These are phyloP conservation scores for Casuarina glauca DNA, from an alignment of 306 rosid species.

Conservation along the genomic window DNA sequence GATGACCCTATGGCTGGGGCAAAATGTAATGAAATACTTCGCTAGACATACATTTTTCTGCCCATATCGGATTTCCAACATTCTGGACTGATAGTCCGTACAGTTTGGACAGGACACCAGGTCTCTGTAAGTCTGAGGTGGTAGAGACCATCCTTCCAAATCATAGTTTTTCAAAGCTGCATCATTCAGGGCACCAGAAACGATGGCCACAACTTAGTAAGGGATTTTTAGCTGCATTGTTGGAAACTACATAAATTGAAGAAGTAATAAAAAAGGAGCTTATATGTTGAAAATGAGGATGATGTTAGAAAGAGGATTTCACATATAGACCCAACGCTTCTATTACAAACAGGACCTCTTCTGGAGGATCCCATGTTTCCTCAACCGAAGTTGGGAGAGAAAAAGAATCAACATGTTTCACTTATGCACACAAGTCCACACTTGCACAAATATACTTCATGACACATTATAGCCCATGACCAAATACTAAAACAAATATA, in stretches of 20 bases:
- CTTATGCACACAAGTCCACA: neutral
- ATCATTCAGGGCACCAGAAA: conserved; percentile 97
- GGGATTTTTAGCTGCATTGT: conserved; percentile 71
- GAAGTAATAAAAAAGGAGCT: no score
- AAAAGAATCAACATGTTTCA: neutral
- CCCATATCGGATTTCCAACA: conserved; percentile 83
- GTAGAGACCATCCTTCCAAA: conserved; percentile 93
- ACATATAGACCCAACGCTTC: neutral
- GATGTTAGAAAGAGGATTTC: neutral
- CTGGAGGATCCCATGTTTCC: no score
- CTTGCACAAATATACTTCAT: neutral
- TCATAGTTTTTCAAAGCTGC: conserved; percentile 98
- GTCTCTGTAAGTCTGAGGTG: conserved; percentile 85
- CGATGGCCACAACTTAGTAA: conserved; percentile 81
- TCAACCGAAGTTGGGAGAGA: neutral
- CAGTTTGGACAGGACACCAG: conserved; percentile 95
- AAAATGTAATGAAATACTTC: neutral
- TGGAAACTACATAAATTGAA: neutral
- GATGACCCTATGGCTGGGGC: neutral
- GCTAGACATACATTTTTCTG: conserved; percentile 75
- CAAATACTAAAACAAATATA: neutral
- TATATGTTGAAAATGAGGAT: neutral
- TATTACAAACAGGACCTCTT: no score
- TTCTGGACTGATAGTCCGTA: conserved; percentile 92
- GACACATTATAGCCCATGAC: no score